Evolutionary conservation across 768 basidiomycete genomes (phyloP).

Genomic region (Asterophora parasitica): DNA sequence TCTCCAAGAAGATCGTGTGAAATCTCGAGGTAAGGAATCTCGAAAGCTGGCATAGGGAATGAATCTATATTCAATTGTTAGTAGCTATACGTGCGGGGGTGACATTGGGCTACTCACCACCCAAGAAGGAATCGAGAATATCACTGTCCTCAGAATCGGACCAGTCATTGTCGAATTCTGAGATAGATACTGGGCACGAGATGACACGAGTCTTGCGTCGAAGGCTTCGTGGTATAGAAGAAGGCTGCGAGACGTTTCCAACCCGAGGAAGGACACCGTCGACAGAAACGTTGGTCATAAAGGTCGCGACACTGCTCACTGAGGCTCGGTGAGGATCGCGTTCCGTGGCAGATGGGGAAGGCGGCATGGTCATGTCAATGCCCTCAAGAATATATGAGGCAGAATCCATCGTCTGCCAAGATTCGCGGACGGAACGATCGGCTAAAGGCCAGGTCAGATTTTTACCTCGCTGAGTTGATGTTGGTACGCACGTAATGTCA

Average conservation of each 20-base stretch:
- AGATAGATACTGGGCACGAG: conserved; percentile 32
- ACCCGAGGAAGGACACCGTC: conserved; percentile 50
- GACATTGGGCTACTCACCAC: conserved; percentile 24
- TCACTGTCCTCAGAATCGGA: conserved; percentile 31
- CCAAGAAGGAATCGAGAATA: conserved; percentile 27
- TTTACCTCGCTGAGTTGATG: too few relatives aligned
- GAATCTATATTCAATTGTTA: conserved; percentile 24
- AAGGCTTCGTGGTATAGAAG: neutral
- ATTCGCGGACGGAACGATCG: conserved; percentile 31
- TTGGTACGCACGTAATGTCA: conserved; percentile 3
- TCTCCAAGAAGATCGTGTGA: conserved; percentile 30
- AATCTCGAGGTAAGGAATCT: conserved; percentile 24
- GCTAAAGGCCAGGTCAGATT: conserved; percentile 5
- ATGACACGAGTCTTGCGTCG: conserved; percentile 20
- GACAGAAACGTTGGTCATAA: conserved; percentile 52
- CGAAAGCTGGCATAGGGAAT: conserved; percentile 38
- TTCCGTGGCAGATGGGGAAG: conserved; percentile 21
- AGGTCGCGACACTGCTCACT: conserved; percentile 49
- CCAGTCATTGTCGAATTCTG: conserved; percentile 38
- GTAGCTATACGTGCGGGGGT: neutral
- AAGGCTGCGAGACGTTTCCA: conserved; percentile 6
- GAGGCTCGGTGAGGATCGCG: conserved; percentile 37
- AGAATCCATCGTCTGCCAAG: conserved; percentile 41
- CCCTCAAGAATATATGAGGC: conserved; percentile 36
- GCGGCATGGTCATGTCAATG: conserved; percentile 31